phyloP scores from a whole-genome alignment of 2,329 filamentous ascomycete genomes.

The Neofusicoccum kwambonambiense region DNA sequence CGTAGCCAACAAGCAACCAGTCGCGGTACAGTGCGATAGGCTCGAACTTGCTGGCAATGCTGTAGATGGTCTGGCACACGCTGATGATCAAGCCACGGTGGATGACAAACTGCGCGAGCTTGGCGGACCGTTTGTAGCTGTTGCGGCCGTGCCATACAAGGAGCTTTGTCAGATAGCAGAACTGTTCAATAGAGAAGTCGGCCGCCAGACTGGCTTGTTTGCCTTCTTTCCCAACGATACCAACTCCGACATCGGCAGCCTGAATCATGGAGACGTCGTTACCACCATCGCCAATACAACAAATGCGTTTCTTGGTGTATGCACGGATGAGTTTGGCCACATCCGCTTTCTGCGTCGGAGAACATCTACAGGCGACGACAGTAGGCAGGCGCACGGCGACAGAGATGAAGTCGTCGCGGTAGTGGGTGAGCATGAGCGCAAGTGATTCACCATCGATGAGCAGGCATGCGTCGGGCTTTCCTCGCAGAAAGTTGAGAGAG shows the following conservation, averaged over 20 bases:
- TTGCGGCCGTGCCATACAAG: conserved; percentile 99
- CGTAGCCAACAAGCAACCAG: conserved; percentile 95
- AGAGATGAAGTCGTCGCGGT: conserved; percentile 81
- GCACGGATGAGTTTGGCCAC: conserved; percentile 86
- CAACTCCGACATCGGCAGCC: conserved; percentile 94
- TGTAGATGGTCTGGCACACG: conserved; percentile 97
- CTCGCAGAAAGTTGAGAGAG: conserved; percentile 81
- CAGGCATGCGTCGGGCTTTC: conserved; percentile 81
- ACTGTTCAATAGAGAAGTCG: conserved; percentile 95
- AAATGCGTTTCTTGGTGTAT: conserved; percentile 90
- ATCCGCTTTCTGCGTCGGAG: conserved; percentile 94
- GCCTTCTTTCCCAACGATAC: conserved; percentile 97
- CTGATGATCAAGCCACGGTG: conserved; percentile 93
- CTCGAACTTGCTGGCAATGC: conserved; percentile 87
- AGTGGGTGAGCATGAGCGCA: conserved; percentile 76
- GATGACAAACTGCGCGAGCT: conserved; percentile 96
- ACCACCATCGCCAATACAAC: conserved; percentile 95
- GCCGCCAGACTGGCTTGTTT: conserved; percentile 91
- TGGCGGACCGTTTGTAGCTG: conserved; percentile 92
- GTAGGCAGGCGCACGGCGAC: conserved; percentile 84
- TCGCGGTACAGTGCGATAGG: conserved; percentile 94
- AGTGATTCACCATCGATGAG: conserved; percentile 94
- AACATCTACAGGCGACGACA: conserved; percentile 94
- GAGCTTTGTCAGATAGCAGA: conserved; percentile 90
- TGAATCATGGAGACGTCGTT: conserved; percentile 99